Base-by-base conservation (phyloP, 306 rosid genomes). In the Lablab purpureus region DNA sequence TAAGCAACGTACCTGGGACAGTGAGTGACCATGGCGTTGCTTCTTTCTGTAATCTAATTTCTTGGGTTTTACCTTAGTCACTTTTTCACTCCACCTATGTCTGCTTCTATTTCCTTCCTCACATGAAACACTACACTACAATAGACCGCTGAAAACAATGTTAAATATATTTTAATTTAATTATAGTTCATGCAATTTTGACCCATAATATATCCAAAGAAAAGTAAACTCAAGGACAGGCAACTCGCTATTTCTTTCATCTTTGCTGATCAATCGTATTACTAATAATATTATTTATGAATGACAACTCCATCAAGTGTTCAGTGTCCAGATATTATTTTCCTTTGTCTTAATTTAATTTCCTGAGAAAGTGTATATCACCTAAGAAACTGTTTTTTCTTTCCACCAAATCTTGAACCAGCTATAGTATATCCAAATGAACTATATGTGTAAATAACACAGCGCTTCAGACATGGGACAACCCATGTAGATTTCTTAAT, bases 21-120 rank as follows among this genome's bases (percentile, higher is more conserved):
- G 10, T 54, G 40, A 54, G 15, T 54, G 67, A 60, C 71, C 70
- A 47, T 45, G 47, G 49, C 11, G 37, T 28, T 75, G 80, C 62
- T 46, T 75, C 36, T 13, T 28, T 62, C 34, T 60, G 62, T 30
- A 12, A 74, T 59, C 46, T 30, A 12, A 74, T 58, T 59, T 25
- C 78, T 58, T 74, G 30, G 10, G 9, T 41, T 74, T 59, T 59
- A 74, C 46, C 68, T 52, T 0, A 25, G 10, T 17, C 2, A 27
- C 40, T 60, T 59, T 43, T 40, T 55, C 55, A 25, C 13, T 25
- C 51, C 10, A 3, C 2, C 18, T 10, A n/a, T n/a, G n/a, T 9
- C 34, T 59, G n/a, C 58, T 43, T 74, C 21, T 43, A 14, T 59
- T 59, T 74, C 18, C 59, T 43, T 74, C 60, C 10, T 43, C 21